Evolutionary conservation across 2,329 filamentous ascomycete genomes (phyloP).

Genomic region (Geosmithia putterillii): DNA sequence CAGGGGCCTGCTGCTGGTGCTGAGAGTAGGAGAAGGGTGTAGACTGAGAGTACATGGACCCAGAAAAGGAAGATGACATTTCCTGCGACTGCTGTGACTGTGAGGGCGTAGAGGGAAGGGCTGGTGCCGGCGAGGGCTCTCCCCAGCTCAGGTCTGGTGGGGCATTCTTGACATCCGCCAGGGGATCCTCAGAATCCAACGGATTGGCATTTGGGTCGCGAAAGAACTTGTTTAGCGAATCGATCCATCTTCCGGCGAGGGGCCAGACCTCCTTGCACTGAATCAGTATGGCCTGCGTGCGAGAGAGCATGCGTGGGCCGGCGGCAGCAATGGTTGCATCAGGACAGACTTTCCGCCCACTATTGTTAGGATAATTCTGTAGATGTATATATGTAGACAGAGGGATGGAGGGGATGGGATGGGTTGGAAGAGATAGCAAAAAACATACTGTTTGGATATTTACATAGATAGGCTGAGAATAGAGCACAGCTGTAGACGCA

Average conservation of each 20-base stretch:
- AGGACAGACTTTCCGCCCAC: constrained; percentile 23
- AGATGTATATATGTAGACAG: no score
- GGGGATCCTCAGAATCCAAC: constrained; percentile 29
- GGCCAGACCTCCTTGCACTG: constrained; percentile 40
- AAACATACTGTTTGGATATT: constrained; percentile 33
- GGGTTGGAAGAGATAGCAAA: not conserved
- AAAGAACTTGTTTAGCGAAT: constrained; percentile 33
- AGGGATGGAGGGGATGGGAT: no score
- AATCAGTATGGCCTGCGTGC: constrained; percentile 30
- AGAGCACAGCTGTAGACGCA: constrained; percentile 43
- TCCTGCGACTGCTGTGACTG: not conserved
- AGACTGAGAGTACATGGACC: constrained; percentile 2
- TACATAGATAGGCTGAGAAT: constrained; percentile 37
- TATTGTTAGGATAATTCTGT: constrained; percentile 3
- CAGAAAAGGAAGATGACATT: constrained; percentile 6
- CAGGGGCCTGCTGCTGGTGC: not conserved
- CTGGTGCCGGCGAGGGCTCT: no score
- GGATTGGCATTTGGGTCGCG: constrained; percentile 26
- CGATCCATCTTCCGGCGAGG: constrained; percentile 38
- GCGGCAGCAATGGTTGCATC: constrained; percentile 24
- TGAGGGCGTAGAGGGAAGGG: not conserved
- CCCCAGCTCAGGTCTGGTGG: constrained; percentile 7
- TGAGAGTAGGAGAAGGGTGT: not conserved
- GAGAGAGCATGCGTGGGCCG: constrained; percentile 32
- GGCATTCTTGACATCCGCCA: constrained; percentile 33